These are phyloP conservation scores for Ceratopteris richardii DNA, from an alignment of 75 land plant species.

Conservation along the genomic window DNA sequence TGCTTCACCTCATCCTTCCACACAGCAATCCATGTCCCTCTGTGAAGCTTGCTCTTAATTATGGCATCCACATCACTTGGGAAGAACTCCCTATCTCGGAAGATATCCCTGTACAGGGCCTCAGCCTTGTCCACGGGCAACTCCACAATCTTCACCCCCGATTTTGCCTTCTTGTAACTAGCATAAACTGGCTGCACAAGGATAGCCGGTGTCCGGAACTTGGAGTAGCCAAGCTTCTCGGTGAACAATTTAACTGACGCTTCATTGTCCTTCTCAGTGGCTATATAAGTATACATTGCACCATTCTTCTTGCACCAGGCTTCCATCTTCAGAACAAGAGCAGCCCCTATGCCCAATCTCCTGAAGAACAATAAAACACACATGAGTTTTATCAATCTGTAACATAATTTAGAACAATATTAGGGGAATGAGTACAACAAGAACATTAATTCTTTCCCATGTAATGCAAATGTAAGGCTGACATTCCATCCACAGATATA, in stretches of 20 bases:
- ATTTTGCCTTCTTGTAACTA: neutral
- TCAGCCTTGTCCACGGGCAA: constrained; percentile 23
- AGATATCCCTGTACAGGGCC: constrained; percentile 24
- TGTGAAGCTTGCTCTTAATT: constrained; percentile 26
- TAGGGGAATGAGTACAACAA: too few species aligned
- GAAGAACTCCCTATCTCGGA: constrained; percentile 42
- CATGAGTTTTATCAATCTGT: too few species aligned
- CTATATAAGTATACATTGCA: constrained; percentile 51
- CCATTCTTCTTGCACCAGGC: constrained; percentile 33
- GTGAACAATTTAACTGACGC: constrained; percentile 44
- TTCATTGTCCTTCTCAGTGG: constrained; percentile 49
- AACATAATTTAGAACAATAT: too few species aligned
- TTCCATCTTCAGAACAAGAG: constrained; percentile 24
- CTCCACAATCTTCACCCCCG: neutral
- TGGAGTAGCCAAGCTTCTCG: constrained; percentile 26
- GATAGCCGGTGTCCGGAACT: constrained; percentile 41
- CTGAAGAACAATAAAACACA: constrained; percentile 8
- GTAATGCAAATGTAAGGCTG: too few species aligned
- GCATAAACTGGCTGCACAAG: constrained; percentile 46
- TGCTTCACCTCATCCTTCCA: neutral
- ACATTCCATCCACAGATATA: too few species aligned
- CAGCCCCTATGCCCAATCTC: constrained; percentile 35
- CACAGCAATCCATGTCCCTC: constrained; percentile 61
- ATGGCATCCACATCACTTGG: constrained; percentile 41
- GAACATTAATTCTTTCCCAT: too few species aligned